Percentiles rank a stretch among this genome's conserved stretches.
phyloP scores from a whole-genome alignment of 352 stramenopile species.

The Albugo candida region DNA sequence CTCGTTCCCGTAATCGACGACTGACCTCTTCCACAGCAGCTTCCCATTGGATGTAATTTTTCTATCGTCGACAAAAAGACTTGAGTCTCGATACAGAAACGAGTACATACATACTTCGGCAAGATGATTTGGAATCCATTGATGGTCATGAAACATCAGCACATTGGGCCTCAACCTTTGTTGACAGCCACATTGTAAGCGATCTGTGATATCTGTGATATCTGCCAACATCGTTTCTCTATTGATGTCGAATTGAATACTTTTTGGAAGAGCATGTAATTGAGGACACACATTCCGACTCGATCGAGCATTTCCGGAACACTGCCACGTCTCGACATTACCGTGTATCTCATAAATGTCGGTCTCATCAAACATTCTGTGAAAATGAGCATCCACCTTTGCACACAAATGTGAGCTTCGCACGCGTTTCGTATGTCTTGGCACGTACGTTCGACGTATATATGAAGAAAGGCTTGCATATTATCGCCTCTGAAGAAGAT shows the following conservation, averaged over 20 bases:
- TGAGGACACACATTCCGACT: background rate
- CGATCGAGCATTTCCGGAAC: background rate
- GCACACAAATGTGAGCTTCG: no score
- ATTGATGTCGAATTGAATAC: background rate
- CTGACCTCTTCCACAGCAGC: constrained; percentile 49
- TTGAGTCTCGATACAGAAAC: background rate
- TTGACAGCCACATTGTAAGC: background rate
- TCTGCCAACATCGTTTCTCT: background rate
- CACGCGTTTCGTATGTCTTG: background rate
- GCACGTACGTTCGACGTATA: constrained; percentile 81
- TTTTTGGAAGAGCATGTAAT: background rate
- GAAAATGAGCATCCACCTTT: constrained; percentile 76
- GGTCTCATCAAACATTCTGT: constrained; percentile 37
- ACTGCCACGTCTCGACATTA: constrained; percentile 62
- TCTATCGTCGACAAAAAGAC: constrained; percentile 8
- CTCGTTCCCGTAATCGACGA: background rate
- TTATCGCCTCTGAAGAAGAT: constrained; percentile 1
- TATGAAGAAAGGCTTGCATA: constrained; percentile 73
- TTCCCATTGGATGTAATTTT: constrained; percentile 58
- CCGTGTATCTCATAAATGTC: constrained; percentile 82
- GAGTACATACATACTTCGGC: constrained; percentile 24
- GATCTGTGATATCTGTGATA: background rate
- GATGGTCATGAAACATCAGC: constrained; percentile 82
- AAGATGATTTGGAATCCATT: constrained; percentile 50
- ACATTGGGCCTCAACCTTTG: constrained; percentile 63